These are phyloP conservation scores for Brasilioporus rufonigricans DNA, from an alignment of 768 basidiomycete genomes.

Conservation along the genomic window DNA sequence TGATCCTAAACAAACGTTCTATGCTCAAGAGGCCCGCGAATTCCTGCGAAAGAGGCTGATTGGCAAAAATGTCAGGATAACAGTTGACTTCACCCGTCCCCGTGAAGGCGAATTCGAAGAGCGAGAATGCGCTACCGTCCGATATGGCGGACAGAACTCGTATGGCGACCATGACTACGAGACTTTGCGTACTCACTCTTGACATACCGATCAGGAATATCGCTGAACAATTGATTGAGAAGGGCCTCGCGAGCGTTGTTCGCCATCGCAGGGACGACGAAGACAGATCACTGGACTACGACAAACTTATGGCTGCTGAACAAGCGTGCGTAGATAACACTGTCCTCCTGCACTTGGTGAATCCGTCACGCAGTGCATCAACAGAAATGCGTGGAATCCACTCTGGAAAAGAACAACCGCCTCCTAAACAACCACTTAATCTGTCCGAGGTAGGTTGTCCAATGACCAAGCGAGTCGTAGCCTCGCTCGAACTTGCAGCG, in stretches of 20 bases:
- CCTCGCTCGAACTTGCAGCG: constrained; percentile 1
- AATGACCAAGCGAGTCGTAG: neutral
- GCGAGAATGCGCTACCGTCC: constrained; percentile 87
- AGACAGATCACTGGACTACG: constrained; percentile 92
- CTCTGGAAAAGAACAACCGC: constrained; percentile 83
- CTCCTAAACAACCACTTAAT: constrained; percentile 81
- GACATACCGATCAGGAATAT: constrained; percentile 76
- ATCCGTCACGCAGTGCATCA: constrained; percentile 55
- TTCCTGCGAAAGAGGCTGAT: constrained; percentile 90
- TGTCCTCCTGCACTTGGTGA: neutral
- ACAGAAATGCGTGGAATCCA: constrained; percentile 83
- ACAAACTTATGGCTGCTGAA: constrained; percentile 94
- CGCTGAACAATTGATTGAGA: constrained; percentile 91
- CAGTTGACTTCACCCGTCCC: constrained; percentile 87
- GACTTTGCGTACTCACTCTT: neutral
- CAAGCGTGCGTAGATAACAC: constrained; percentile 63
- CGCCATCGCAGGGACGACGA: constrained; percentile 95
- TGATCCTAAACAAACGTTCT: constrained; percentile 83
- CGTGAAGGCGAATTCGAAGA: constrained; percentile 93
- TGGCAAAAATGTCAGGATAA: constrained; percentile 82
- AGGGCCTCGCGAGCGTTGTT: constrained; percentile 85
- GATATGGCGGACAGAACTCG: constrained; percentile 79
- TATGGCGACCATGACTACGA: constrained; percentile 35
- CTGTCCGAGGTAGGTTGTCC: constrained; percentile 73
- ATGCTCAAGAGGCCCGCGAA: constrained; percentile 90